Evolutionary conservation across 2,329 filamentous ascomycete genomes (phyloP).

Genomic region (Curvularia sp.): DNA sequence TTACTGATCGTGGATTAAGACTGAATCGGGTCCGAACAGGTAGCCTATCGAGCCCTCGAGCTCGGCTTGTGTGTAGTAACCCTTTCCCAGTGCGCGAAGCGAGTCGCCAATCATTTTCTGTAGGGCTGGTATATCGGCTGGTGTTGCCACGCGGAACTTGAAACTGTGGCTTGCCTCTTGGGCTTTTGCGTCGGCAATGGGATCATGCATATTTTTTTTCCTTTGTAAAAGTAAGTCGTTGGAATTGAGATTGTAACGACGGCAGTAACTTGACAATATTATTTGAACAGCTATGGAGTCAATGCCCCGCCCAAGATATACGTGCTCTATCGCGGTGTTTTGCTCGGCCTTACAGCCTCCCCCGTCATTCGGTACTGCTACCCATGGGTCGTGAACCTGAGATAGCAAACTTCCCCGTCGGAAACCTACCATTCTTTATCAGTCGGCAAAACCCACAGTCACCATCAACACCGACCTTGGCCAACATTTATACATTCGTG

Average conservation of each 20-base stretch:
- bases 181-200: constrained; percentile 41
- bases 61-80: constrained; percentile 43
- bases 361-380: background rate
- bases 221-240: background rate
- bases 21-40: constrained; percentile 47
- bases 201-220: constrained; percentile 25
- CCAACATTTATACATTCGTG: background rate
- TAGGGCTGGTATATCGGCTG: constrained; percentile 42
- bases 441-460: background rate
- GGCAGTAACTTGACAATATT: background rate
- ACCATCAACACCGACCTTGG: background rate
- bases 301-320: background rate
- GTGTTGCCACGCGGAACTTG: constrained; percentile 39
- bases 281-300: background rate
- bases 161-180: constrained; percentile 46
- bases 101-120: constrained; percentile 41
- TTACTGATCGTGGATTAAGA: constrained; percentile 43
- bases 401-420: constrained; percentile 1
- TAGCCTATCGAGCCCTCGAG: constrained; percentile 49
- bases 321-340: constrained; percentile 1
- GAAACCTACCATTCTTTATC: background rate
- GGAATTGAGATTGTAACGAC: background rate
- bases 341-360: background rate
- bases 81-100: constrained; percentile 37
- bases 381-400: background rate